Evolutionary conservation across 805 yeast genomes (phyloP).

Genomic region (Metschnikowia borealis): DNA sequence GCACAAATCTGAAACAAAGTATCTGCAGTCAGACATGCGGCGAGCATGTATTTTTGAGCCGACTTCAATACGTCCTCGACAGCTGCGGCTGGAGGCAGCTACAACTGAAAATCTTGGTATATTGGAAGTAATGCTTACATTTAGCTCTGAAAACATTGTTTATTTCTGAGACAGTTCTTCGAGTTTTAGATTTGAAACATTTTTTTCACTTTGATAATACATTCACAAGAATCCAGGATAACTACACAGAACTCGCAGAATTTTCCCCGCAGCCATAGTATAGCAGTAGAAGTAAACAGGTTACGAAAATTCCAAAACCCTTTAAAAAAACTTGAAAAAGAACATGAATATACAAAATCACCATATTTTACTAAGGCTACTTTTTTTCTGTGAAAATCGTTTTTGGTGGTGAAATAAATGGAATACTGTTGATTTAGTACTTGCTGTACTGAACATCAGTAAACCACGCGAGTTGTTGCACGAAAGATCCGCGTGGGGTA

Average conservation of each 20-base stretch:
- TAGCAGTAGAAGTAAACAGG: not conserved
- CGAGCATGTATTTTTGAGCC: not conserved
- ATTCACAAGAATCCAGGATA: not conserved
- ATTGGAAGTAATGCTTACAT: not conserved
- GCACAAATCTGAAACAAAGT: constrained; percentile 4
- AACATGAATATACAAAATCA: not conserved
- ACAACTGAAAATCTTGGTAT: too few relatives aligned
- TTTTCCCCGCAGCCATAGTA: too few relatives aligned
- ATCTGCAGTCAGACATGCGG: constrained; percentile 2
- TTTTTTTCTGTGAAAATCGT: not conserved
- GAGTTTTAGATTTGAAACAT: too few relatives aligned
- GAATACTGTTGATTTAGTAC: not conserved
- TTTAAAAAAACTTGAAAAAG: not conserved
- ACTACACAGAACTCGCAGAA: not conserved
- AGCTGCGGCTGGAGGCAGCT: not conserved
- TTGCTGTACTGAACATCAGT: not conserved
- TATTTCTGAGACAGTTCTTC: not conserved
- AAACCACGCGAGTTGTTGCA: not conserved
- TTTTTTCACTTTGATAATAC: not conserved
- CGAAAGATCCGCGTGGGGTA: not conserved
- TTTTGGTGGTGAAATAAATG: not conserved
- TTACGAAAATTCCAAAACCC: not conserved
- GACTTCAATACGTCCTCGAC: not conserved
- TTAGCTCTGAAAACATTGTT: not conserved
- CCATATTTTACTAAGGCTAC: not conserved